phyloP scores from a whole-genome alignment of 148 eudicot genomes.

The Vaccinium vitisidaea region DNA sequence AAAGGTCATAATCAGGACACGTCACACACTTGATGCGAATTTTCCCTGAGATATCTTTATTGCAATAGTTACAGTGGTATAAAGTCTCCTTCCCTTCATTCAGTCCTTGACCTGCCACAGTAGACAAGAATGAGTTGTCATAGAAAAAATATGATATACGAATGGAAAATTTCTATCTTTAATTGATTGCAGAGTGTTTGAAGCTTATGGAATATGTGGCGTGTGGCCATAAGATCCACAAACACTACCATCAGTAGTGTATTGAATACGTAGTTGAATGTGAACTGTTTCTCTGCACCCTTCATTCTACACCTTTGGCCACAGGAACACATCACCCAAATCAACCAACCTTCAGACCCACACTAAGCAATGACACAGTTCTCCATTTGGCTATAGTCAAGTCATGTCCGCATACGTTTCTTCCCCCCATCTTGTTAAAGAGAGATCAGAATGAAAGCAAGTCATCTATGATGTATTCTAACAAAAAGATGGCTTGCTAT shows the following conservation, averaged over 20 bases:
- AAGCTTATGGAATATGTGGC: not conserved
- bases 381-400: not conserved
- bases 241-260: not conserved
- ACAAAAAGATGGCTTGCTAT: not conserved
- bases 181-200: not conserved
- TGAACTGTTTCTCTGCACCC: not conserved
- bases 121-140: not conserved
- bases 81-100: conserved; percentile 80
- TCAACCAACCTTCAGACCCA: not conserved
- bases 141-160: too few species aligned
- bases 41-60: conserved; percentile 87
- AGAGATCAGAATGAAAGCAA: not conserved
- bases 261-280: not conserved
- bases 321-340: not conserved
- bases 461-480: not conserved
- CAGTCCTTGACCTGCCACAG: conserved; percentile 58
- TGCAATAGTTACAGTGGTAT: conserved; percentile 96
- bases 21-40: conserved; percentile 79
- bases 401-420: not conserved
- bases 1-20: conserved; percentile 94
- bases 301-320: not conserved
- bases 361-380: not conserved
- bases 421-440: not conserved
- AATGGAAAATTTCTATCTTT: not conserved
- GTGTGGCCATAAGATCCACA: not conserved